Base-by-base conservation (phyloP, 2,329 filamentous ascomycete species). In the Pezicula carpinea region DNA sequence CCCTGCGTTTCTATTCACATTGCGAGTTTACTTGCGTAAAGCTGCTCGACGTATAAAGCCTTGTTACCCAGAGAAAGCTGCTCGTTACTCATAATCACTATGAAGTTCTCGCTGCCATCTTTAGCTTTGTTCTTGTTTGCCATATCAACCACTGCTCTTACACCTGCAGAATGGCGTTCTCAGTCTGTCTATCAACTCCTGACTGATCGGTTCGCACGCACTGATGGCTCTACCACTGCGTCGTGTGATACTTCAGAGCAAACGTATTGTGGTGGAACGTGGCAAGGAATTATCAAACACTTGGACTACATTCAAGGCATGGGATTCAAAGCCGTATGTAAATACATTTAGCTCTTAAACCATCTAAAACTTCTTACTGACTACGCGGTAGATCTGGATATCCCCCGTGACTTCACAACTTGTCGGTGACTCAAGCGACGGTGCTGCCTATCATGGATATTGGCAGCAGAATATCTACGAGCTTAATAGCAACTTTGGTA, bases 401-500 rank as follows among this genome's bases (percentile, higher is more conserved):
- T 72, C 69, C 3, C 71, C 70, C 0, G 59, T 74, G 23, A 68
- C 69, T 1, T 51, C 60, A 32, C 64, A 71, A 22, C 49, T 69
- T 5, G 51, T 61, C 15, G 65, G 62, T 7, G 50, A 57, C 17
- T 66, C 62, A 44, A 54, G 58, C 22, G 65, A 69, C 40, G 69
- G 69, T 29, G 54, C 62, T 14, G 58, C 68, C 2, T 74, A 71
- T 48, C 69, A 73, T 53, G 70, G 70, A 8, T 74, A 73, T 55
- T 73, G 69, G 67, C 66, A 66, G 1, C 57, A 70, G 48, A 66
- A 77, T 51, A 59, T 77, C 13, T 70, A 76, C 48, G 49, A 61
- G 1, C 50, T 77, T 35, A 77, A 78, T 54, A 58, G 63, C 3
- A 69, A 75, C 48, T 77, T 75, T 48, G 75, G 75, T 4, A 69